Percentiles rank a stretch among this genome's conserved stretches.
Conservation (phyloP, 768 basidiomycete species). For the Fibroporia radiculosa region DNA sequence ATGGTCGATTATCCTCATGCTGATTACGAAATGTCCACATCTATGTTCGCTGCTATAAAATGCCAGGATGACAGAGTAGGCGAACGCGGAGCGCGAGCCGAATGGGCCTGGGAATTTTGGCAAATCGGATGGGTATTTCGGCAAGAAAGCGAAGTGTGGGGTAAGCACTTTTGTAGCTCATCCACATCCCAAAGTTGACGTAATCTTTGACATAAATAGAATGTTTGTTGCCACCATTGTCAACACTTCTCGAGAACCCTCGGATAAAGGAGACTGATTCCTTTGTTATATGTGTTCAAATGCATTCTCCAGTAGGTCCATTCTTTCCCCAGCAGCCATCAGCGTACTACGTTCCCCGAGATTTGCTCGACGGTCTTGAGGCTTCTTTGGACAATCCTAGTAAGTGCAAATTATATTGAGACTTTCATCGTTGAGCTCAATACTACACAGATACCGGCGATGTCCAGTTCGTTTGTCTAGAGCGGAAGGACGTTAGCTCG, state of each 20-base stretch:
- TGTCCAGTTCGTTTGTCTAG: slow-evolving; percentile 67
- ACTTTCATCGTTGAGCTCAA: background rate
- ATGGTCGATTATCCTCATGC: slow-evolving; percentile 53
- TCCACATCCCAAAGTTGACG: background rate
- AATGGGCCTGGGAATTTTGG: slow-evolving; percentile 73
- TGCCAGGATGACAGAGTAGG: slow-evolving; percentile 53
- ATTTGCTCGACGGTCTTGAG: slow-evolving; percentile 62
- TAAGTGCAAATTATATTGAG: slow-evolving; percentile 23
- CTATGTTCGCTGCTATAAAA: slow-evolving; percentile 70
- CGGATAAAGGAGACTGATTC: slow-evolving; percentile 56
- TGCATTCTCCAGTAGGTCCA: slow-evolving; percentile 49
- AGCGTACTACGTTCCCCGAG: slow-evolving; percentile 54
- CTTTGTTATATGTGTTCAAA: slow-evolving; percentile 67
- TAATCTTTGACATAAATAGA: slow-evolving; percentile 28
- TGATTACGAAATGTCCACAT: slow-evolving; percentile 51
- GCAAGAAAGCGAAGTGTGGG: slow-evolving; percentile 67
- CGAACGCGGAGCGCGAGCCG: slow-evolving; percentile 53
- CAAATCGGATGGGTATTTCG: slow-evolving; percentile 66
- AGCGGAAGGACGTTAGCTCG: slow-evolving; percentile 32
- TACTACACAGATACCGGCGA: slow-evolving; percentile 58
- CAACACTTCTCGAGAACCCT: slow-evolving; percentile 49
- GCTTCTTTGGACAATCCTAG: slow-evolving; percentile 67
- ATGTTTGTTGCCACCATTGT: slow-evolving; percentile 56
- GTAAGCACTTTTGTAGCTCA: slow-evolving; percentile 29
- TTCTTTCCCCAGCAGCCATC: slow-evolving; percentile 62